Conservation (phyloP, 306 rosid species). For the Herpetospermum pedunculosum region DNA sequence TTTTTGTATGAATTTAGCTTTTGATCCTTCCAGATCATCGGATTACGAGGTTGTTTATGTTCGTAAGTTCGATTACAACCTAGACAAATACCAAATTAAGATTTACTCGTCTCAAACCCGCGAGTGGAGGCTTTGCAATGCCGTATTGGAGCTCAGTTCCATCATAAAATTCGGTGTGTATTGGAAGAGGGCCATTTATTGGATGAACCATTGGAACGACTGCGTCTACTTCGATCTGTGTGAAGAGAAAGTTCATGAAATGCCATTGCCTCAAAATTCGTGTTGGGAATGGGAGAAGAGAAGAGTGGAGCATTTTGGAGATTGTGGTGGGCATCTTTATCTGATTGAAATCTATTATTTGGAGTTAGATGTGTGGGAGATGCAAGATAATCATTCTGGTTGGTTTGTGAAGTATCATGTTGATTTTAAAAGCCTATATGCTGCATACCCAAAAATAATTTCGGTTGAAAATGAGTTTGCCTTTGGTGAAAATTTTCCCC, state of each 20-base stretch:
- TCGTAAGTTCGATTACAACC: not conserved
- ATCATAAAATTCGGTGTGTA: constrained; percentile 10
- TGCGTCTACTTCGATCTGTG: constrained; percentile 4
- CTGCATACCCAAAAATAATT: not conserved
- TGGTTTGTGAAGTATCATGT: no score
- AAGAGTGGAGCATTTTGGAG: no score
- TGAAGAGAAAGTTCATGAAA: no score
- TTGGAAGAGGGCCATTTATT: constrained; percentile 22
- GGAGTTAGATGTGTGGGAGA: no score
- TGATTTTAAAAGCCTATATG: not conserved
- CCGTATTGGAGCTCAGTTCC: not conserved
- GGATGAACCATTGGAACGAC: constrained; percentile 2
- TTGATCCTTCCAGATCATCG: constrained; percentile 17
- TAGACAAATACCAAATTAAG: no score
- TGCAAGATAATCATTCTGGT: no score
- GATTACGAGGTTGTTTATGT: constrained; percentile 16
- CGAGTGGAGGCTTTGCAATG: constrained; percentile 13
- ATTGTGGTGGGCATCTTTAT: no score
- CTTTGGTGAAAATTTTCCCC: not conserved
- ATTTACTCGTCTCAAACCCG: constrained; percentile 18
- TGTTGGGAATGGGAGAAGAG: no score
- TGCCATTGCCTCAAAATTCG: no score
- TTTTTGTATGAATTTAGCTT: constrained; percentile 12
- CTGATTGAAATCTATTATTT: no score
- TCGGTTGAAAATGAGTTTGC: not conserved